Base-by-base conservation (phyloP, 768 basidiomycete genomes). In the Kwoniella sp. region DNA sequence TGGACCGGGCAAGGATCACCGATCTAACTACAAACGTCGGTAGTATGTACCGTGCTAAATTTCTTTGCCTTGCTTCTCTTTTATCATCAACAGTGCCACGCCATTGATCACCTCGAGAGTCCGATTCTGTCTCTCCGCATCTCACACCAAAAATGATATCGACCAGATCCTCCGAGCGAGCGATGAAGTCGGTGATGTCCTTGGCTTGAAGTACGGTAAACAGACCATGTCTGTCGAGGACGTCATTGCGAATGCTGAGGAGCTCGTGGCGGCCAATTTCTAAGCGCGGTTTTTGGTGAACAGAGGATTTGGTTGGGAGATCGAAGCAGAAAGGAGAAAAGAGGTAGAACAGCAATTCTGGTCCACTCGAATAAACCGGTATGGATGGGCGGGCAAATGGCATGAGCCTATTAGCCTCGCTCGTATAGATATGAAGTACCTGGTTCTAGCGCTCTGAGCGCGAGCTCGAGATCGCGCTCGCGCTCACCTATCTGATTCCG, bases 121-220 rank as follows among this genome's bases (percentile, higher is more conserved):
- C 57, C 84, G 96, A 72, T 96, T 98, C 84, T 98, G 96, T 77
- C 84, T 97, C 17, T 92, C 90, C 61, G 90, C 95, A 12, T 83
- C 92, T 52, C 96, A 99, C 83, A 98, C 94, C 60, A 99, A 99
- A 83, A 90, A 92, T 70, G 96, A 99, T 74, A 87, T 98, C 62
- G 96, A 99, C 81, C 82, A 82, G 13, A 82, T 98, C 27, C 83
- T 99, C 52, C 82, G 85, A 47, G 94, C 95, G 8, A 91, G 89
- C 73, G 92, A 96, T 79, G 94, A 96, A 80, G 83, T 98, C 65
- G 96, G 96, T 26, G 89, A 90, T 73, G 77, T 90, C 26, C 82
- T 99, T 68, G 93, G 95, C 81, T 82, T 97, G 80, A 97, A 96
- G 82, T 88, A 93, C 77, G 88, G 87, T 1, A 77, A 74, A 46